These are phyloP conservation scores for Kokia cookei DNA, from an alignment of 441 rosid genomes.

Conservation along the genomic window DNA sequence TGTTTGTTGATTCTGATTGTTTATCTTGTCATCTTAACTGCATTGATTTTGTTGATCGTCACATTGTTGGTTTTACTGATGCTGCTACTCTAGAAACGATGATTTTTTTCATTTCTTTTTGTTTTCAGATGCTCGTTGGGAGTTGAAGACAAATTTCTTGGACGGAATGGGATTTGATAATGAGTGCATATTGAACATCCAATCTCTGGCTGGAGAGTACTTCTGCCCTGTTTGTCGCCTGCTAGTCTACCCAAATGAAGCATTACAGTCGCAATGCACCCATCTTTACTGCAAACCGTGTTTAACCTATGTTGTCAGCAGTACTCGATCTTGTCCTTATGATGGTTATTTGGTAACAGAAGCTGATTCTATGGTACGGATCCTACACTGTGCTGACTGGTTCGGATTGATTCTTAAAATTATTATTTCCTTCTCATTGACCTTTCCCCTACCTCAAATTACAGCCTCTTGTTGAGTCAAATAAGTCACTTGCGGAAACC, in stretches of 20 bases:
- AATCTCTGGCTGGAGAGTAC: slow-evolving; percentile 71
- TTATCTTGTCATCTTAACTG: background rate
- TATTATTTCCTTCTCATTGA: slow-evolving; percentile 8
- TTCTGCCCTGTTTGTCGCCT: slow-evolving; percentile 80
- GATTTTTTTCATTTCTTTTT: background rate
- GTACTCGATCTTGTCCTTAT: slow-evolving; percentile 72
- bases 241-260: slow-evolving; percentile 74
- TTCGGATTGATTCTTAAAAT: background rate
- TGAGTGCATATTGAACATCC: slow-evolving; percentile 64
- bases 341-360: slow-evolving; percentile 80
- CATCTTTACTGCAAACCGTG: slow-evolving; percentile 80
- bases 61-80: background rate
- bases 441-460: background rate
- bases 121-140: slow-evolving; percentile 9
- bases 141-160: slow-evolving; percentile 3
- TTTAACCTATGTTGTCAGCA: slow-evolving; percentile 45
- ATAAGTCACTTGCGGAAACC: slow-evolving; percentile 55
- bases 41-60: background rate
- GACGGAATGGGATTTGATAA: slow-evolving; percentile 66
- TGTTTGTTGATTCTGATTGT: background rate
- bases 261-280: slow-evolving; percentile 75
- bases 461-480: slow-evolving; percentile 69
- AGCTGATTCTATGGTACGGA: slow-evolving; percentile 68
- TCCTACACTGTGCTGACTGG: background rate
- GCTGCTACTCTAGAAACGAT: background rate